A percentile compares a stretch with the other conserved stretches of the same genome.
Conservation (phyloP, 2,329 filamentous ascomycete species). For the Fusarium nanum region DNA sequence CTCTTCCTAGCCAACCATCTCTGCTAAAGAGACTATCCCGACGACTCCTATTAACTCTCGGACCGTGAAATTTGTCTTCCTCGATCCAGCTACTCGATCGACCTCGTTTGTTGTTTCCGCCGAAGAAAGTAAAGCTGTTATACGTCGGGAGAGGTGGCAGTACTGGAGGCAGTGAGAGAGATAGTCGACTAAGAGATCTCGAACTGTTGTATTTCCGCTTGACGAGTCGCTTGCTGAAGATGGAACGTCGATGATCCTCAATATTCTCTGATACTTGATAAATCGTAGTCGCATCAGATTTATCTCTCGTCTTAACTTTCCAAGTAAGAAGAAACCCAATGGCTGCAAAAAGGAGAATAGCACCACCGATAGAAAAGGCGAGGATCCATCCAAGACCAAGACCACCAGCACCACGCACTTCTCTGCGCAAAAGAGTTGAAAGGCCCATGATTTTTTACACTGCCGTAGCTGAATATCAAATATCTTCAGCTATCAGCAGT, state of each 20-base stretch:
- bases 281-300: slow-evolving; percentile 40
- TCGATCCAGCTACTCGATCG: slow-evolving; percentile 59
- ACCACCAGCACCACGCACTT: slow-evolving; percentile 22
- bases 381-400: slow-evolving; percentile 56
- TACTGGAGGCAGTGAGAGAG: slow-evolving; percentile 47
- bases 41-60: slow-evolving; percentile 51
- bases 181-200: slow-evolving; percentile 48
- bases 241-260: slow-evolving; percentile 27
- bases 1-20: slow-evolving; percentile 51
- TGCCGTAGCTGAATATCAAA: slow-evolving; percentile 19
- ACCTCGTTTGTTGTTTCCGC: slow-evolving; percentile 44
- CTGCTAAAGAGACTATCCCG: slow-evolving; percentile 48
- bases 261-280: slow-evolving; percentile 46
- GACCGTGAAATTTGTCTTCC: slow-evolving; percentile 63
- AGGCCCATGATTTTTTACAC: slow-evolving; percentile 30
- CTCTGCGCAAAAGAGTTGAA: slow-evolving; percentile 14
- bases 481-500: slow-evolving; percentile 16
- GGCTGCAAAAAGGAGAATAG: slow-evolving; percentile 57
- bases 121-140: slow-evolving; percentile 47
- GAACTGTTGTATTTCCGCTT: slow-evolving; percentile 47
- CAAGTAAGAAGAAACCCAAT: slow-evolving; percentile 59
- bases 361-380: slow-evolving; percentile 61
- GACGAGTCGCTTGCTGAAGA: slow-evolving; percentile 47
- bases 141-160: slow-evolving; percentile 52
- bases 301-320: slow-evolving; percentile 45